Evolutionary conservation across 352 stramenopile species (phyloP).

Genomic region (Hyaloperonospora arabidopsidis): DNA sequence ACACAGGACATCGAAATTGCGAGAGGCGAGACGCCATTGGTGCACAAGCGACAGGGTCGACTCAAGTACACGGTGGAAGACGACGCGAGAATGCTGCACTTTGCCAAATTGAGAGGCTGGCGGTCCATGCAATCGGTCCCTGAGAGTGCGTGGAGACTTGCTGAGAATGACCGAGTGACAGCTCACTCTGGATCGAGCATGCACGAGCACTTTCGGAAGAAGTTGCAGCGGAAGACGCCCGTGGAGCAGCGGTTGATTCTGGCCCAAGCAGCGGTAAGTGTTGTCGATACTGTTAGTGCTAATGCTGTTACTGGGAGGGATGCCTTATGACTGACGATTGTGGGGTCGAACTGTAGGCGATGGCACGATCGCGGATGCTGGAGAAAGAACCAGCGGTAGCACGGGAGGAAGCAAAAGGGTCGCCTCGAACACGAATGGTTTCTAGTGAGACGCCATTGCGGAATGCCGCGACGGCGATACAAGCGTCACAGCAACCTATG

Average conservation of each 20-base stretch:
- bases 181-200: constrained; percentile 37
- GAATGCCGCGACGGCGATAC: neutral
- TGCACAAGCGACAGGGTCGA: constrained; percentile 1
- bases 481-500: neutral
- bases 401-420: constrained; percentile 1
- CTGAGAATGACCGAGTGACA: constrained; percentile 24
- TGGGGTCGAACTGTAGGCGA: constrained; percentile 1
- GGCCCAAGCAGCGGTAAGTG: constrained; percentile 23
- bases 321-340: neutral
- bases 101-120: constrained; percentile 22
- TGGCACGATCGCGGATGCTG: constrained; percentile 3
- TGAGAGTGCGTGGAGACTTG: constrained; percentile 15
- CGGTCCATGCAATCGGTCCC: constrained; percentile 18
- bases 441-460: constrained; percentile 2
- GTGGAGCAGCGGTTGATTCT: constrained; percentile 30
- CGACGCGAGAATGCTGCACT: constrained; percentile 44
- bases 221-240: constrained; percentile 31
- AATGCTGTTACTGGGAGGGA: too few species aligned
- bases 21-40: too few species aligned
- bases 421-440: neutral
- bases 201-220: constrained; percentile 46
- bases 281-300: neutral
- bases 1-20: neutral
- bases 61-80: constrained; percentile 35
- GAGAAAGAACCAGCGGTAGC: constrained; percentile 4